Conservation (phyloP, 2,329 filamentous ascomycete species). For the Trichophyton equinum region DNA sequence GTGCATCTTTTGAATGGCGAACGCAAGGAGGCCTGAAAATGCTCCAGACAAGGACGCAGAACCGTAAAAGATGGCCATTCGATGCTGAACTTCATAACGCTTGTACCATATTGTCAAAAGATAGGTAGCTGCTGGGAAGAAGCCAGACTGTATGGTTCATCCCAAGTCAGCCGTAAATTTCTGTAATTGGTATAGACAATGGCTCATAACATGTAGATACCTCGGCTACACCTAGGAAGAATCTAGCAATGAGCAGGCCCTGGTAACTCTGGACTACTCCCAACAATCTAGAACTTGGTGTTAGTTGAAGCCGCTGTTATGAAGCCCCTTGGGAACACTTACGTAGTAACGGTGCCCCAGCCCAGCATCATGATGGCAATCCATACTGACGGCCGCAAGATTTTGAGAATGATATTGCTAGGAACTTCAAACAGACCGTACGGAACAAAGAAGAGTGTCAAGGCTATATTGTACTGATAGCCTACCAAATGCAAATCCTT, state of each 20-base stretch:
- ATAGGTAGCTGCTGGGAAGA: slow-evolving; percentile 27
- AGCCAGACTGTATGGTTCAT: slow-evolving; percentile 34
- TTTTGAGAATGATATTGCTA: slow-evolving; percentile 31
- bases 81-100: slow-evolving; percentile 19
- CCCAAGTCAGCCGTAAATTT: background rate
- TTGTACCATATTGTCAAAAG: slow-evolving; percentile 19
- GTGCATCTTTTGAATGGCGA: slow-evolving; percentile 36
- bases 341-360: slow-evolving; percentile 22
- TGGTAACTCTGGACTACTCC: slow-evolving; percentile 41
- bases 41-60: slow-evolving; percentile 27
- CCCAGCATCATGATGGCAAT: slow-evolving; percentile 38
- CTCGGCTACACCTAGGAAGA: slow-evolving; percentile 39
- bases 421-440: slow-evolving; percentile 32
- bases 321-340: background rate
- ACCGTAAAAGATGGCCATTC: slow-evolving; percentile 22
- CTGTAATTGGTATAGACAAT: background rate
- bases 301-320: background rate
- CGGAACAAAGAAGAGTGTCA: slow-evolving; percentile 29
- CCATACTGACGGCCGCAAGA: slow-evolving; percentile 28
- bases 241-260: slow-evolving; percentile 39
- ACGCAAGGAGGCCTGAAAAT: slow-evolving; percentile 40
- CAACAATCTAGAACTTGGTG: slow-evolving; percentile 25
- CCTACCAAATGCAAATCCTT: slow-evolving; percentile 22
- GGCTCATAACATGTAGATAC: slow-evolving; percentile 5
- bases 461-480: slow-evolving; percentile 29